These are phyloP conservation scores for Cladorrhinum sp. DNA, from an alignment of 2,329 filamentous ascomycete species.

Conservation along the genomic window DNA sequence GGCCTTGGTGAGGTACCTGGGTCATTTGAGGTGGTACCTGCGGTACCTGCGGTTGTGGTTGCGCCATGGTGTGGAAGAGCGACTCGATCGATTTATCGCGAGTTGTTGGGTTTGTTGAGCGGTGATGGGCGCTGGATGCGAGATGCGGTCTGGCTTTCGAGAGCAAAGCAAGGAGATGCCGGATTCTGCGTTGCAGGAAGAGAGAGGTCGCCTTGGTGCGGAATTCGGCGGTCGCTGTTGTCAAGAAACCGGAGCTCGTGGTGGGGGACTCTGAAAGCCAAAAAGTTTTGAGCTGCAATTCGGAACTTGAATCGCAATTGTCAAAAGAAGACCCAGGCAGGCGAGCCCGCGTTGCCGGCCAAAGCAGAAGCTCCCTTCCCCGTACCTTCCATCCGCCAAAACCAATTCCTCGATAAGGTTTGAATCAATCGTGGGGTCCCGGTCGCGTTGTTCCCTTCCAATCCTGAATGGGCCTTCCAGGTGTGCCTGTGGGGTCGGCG, in stretches of 20 bases:
- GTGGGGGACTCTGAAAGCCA: not conserved
- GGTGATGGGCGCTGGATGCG: not conserved
- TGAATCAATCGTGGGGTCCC: slow-evolving; percentile 2
- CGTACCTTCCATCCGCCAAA: slow-evolving; percentile 23
- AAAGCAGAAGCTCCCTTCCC: slow-evolving; percentile 32
- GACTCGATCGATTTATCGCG: no score
- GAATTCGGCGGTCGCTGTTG: slow-evolving; percentile 10
- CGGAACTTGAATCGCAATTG: not conserved
- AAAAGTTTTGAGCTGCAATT: not conserved
- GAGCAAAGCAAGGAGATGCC: not conserved
- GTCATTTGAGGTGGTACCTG: slow-evolving; percentile 26
- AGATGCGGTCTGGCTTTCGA: slow-evolving; percentile 1
- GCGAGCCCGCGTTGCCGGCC: slow-evolving; percentile 31
- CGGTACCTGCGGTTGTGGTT: slow-evolving; percentile 53
- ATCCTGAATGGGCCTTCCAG: not conserved
- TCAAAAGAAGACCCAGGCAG: slow-evolving; percentile 16
- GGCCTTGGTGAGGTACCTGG: slow-evolving; percentile 14
- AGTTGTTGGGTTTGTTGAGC: not conserved
- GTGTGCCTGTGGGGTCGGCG: not conserved
- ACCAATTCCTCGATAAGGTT: not conserved
- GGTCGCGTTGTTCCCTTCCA: not conserved
- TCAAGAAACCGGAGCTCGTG: slow-evolving; percentile 21
- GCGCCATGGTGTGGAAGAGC: slow-evolving; percentile 56
- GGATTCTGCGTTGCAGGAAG: not conserved
- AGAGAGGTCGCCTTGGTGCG: not conserved